Percentiles rank a stretch among this genome's conserved stretches.
Evolutionary conservation across 805 yeast species (phyloP).

Genomic region (Barnettozyma sucrosica): DNA sequence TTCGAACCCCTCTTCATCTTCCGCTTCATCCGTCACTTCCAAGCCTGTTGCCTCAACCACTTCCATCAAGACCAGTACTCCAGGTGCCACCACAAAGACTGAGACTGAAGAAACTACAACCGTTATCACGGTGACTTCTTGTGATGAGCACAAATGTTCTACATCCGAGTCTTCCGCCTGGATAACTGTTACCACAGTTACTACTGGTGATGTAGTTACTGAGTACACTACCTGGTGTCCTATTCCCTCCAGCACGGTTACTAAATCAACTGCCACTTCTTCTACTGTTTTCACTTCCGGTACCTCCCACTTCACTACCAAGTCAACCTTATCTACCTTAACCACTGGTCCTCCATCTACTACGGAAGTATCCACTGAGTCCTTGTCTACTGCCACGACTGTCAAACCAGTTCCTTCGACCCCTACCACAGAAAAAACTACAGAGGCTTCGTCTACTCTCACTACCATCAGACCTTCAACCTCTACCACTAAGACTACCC

Average conservation of each 20-base stretch:
- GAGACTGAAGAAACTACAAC: constrained; percentile 7
- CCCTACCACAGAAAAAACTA: not conserved
- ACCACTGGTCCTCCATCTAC: not conserved
- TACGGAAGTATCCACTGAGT: not conserved
- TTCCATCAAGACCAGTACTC: not conserved
- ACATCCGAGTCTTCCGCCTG: constrained; percentile 25
- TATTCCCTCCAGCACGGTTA: constrained; percentile 10
- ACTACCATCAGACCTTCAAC: not conserved
- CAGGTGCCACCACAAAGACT: not conserved
- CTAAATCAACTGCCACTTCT: not conserved
- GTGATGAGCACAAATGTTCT: constrained; percentile 20
- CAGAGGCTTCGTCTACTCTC: constrained; percentile 10
- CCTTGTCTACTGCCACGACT: not conserved
- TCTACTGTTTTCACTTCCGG: not conserved
- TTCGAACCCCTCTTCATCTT: not conserved
- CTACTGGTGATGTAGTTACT: constrained; percentile 26
- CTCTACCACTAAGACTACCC: not conserved
- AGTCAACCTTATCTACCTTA: not conserved
- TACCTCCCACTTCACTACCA: not conserved
- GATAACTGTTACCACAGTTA: constrained; percentile 21
- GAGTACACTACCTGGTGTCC: constrained; percentile 35
- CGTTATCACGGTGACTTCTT: constrained; percentile 13
- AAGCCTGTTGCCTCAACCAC: not conserved
- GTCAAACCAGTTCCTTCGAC: not conserved
- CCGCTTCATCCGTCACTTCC: not conserved